Conservation (phyloP, 1,284 basidiomycete species). For the Caloboletus firmus region DNA sequence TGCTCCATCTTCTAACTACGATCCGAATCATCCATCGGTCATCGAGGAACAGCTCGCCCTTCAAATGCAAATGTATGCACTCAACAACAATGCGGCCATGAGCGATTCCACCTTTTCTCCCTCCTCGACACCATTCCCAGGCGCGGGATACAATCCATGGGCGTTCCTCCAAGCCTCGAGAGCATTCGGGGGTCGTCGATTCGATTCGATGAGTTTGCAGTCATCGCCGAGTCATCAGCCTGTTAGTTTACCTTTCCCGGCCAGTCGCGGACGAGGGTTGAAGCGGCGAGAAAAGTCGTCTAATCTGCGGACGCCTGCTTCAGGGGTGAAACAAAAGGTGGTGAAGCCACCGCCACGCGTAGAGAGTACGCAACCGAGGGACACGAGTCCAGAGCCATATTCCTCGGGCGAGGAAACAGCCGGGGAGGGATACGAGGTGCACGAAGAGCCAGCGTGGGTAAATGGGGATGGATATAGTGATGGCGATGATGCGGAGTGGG, state of each 20-base stretch:
- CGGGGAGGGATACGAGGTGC: conserved; percentile 47
- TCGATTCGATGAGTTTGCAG: conserved; percentile 55
- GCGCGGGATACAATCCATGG: conserved; percentile 63
- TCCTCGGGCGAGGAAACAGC: conserved; percentile 57
- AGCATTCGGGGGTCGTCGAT: conserved; percentile 39
- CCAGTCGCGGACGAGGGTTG: conserved; percentile 36
- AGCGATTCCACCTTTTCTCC: conserved; percentile 74
- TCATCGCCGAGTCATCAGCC: conserved; percentile 78
- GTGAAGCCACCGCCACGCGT: conserved; percentile 67
- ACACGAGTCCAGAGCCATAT: conserved; percentile 72
- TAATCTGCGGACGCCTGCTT: conserved; percentile 36
- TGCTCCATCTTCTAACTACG: conserved; percentile 47
- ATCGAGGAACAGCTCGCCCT: conserved; percentile 67
- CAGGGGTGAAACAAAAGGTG: conserved; percentile 31
- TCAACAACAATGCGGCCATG: conserved; percentile 62
- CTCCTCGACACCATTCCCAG: conserved; percentile 66
- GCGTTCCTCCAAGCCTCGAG: conserved; percentile 57
- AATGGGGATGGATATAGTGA: conserved; percentile 40
- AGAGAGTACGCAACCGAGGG: conserved; percentile 75
- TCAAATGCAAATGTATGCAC: conserved; percentile 75
- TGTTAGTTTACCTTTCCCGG: conserved; percentile 52
- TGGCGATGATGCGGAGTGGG: conserved; percentile 56
- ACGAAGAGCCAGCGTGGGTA: conserved; percentile 40
- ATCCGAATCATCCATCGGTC: conserved; percentile 49
- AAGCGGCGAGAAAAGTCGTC: conserved; percentile 39